Evolutionary conservation across 495 filamentous ascomycete genomes (phyloP).

Genomic region (Umbilicaria muhlenbergii): DNA sequence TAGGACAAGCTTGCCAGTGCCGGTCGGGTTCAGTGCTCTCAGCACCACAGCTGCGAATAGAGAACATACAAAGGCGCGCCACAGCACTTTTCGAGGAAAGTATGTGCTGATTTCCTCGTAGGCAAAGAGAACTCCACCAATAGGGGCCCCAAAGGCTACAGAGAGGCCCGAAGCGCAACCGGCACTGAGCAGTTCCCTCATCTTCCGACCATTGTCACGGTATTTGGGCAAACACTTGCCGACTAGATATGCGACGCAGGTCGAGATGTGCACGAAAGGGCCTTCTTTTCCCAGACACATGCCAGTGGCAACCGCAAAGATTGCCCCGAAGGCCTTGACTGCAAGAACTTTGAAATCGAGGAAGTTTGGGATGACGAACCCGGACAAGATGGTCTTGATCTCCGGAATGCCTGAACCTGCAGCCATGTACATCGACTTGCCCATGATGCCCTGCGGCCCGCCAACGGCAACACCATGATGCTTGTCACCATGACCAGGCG

Average conservation of each 20-base stretch:
- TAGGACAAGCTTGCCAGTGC: constrained; percentile 41
- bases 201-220: constrained; percentile 32
- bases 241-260: constrained; percentile 39
- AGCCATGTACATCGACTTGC: constrained; percentile 41
- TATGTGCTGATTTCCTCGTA: constrained; percentile 29
- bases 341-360: constrained; percentile 36
- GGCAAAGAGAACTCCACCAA: constrained; percentile 40
- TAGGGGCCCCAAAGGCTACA: constrained; percentile 45
- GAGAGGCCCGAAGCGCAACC: constrained; percentile 38
- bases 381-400: constrained; percentile 43
- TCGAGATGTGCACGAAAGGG: constrained; percentile 43
- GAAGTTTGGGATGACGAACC: constrained; percentile 42
- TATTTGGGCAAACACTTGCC: constrained; percentile 35
- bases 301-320: constrained; percentile 39
- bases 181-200: constrained; percentile 38
- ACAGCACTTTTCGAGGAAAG: constrained; percentile 40
- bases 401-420: constrained; percentile 41
- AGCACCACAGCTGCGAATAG: constrained; percentile 35
- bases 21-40: constrained; percentile 39
- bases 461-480: neutral
- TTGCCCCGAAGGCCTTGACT: constrained; percentile 38
- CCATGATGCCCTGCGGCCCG: constrained; percentile 10
- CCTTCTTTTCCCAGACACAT: constrained; percentile 47
- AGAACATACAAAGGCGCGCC: constrained; percentile 42
- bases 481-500: constrained; percentile 14